Conservation (phyloP, 83 land plant species). For the Picea abies region DNA sequence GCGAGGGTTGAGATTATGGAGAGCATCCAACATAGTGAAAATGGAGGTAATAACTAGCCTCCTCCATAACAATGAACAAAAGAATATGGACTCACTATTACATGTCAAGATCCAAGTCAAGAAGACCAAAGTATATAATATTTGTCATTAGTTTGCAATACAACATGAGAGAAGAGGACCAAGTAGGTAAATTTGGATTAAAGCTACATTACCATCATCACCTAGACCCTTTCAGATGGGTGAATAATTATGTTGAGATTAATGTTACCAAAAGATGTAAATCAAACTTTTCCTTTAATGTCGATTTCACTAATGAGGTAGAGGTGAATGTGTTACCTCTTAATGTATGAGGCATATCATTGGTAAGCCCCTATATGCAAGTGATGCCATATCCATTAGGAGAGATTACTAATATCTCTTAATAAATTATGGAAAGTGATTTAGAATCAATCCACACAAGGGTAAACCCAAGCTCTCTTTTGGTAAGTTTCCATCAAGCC, state of each 20-base stretch:
- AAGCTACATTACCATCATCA: not conserved
- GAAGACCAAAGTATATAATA: not conserved
- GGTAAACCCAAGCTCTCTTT: too few relatives aligned
- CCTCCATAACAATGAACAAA: too few relatives aligned
- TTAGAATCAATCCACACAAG: too few relatives aligned
- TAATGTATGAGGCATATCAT: not conserved
- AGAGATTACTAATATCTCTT: not conserved
- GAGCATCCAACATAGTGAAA: not conserved
- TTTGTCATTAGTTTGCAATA: not conserved
- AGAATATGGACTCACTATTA: not conserved
- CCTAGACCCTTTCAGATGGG: not conserved
- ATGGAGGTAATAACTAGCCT: not conserved
- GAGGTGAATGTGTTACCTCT: not conserved
- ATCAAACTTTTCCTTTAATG: not conserved
- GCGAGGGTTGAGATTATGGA: not conserved
- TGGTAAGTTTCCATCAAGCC: too few relatives aligned
- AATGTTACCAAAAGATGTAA: not conserved
- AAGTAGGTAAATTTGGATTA: not conserved
- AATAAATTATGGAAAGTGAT: not conserved
- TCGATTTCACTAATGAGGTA: not conserved
- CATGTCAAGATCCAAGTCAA: not conserved
- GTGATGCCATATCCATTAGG: not conserved
- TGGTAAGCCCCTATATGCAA: not conserved
- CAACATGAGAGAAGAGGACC: not conserved
- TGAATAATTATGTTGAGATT: not conserved